Evolutionary conservation across 306 rosid genomes (phyloP), one percentile per base, ranked within the genome.

Genomic region (Mimosa pudica): DNA sequence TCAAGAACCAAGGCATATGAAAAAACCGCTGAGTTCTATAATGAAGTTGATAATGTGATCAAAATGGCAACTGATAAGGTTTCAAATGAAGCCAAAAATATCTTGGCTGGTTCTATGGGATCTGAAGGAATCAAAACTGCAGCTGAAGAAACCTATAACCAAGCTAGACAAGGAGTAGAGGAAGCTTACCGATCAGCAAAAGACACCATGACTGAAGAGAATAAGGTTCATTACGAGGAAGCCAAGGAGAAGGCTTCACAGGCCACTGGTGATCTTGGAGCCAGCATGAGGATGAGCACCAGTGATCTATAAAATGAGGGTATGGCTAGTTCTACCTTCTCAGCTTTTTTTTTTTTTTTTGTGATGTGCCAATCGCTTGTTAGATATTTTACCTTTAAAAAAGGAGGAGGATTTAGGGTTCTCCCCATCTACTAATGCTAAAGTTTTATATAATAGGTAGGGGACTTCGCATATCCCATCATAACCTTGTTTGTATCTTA

Each of bases 161-260:
- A 79, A 67, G 84, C 82, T 10, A 77, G 77, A 67, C 66, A 51
- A 0, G 71, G 64, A 18, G 89, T 83, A 52, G 84, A 47, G 12
- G 85, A 82, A 41, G 48, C 82, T 1, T 85, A 77, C 74, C 2
- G 0, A 16, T 60, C 75, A 11, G 85, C 86, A 9, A 83, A 72
- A 85, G 78, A 86, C 16, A 58, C 79, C 8, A 36, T 36, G 87
- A 76, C 79, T 8, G 36, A 81, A 57, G 82, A 78, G 70, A 86
- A 85, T 14, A 85, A 81, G 78, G 45, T 60, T 72, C 80, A 8
- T 38, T 86, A 88, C 20, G 94, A 86, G 83, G 82, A 81, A 80
- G 89, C 90, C 10, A 94, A 88, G 82, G 97, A 90, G 81, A 87
- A 74, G 62, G 90, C 81, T 70, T 92, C 94, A 0, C 79, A 88